These are phyloP conservation scores for Mortierella hygrophila DNA, from an alignment of 192 early-diverging fungal species.

Conservation along the genomic window DNA sequence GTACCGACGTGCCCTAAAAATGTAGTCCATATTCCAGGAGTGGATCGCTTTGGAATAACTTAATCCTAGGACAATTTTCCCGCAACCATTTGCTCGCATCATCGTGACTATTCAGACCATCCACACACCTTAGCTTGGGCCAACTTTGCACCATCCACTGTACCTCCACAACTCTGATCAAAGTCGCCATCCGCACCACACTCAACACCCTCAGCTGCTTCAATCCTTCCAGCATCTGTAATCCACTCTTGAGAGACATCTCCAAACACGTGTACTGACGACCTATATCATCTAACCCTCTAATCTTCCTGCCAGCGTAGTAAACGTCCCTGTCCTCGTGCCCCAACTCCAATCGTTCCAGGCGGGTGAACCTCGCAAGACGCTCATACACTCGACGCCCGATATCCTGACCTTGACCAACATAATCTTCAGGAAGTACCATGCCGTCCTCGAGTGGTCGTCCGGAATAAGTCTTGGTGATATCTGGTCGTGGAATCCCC, in stretches of 20 bases:
- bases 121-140: not conserved
- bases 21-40: too few relatives aligned
- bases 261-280: not conserved
- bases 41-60: too few relatives aligned
- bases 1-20: too few relatives aligned
- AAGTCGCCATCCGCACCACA: not conserved
- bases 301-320: not conserved
- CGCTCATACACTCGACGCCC: not conserved
- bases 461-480: not conserved
- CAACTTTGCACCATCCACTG: constrained; percentile 6
- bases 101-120: not conserved
- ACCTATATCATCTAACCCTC: not conserved
- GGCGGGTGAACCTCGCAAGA: not conserved
- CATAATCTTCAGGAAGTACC: not conserved
- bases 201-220: not conserved
- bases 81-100: not conserved
- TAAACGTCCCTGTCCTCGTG: not conserved
- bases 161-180: not conserved
- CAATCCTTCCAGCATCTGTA: not conserved
- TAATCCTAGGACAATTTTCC: not conserved
- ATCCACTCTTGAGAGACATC: constrained; percentile 5
- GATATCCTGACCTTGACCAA: not conserved
- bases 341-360: not conserved
- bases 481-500: not conserved
- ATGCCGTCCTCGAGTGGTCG: not conserved